Evolutionary conservation across 1,284 basidiomycete genomes (phyloP), one percentile per base, ranked within the genome.

Genomic region (Malassezia psittaci): DNA sequence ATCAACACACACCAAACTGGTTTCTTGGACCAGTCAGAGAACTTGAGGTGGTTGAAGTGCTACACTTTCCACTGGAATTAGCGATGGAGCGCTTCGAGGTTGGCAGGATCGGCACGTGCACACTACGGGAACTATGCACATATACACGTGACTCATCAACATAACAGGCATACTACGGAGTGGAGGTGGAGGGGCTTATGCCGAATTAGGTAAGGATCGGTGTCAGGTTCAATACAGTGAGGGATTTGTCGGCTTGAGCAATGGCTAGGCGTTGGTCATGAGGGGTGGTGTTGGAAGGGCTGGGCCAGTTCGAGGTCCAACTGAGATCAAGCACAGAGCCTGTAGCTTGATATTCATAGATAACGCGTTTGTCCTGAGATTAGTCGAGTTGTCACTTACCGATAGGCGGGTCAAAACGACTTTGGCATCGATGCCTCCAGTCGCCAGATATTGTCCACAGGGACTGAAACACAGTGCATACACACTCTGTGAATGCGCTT

Each of bases 341-440:
- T 4, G 48, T 53, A 2, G 48, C 63, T 2, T 45, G 46, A 37
- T 61, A 59, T 18, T 48, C 48, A 24, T 61, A 46, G 19, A 56
- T 34, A n/a, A 48, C 32, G 13, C 40, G 32, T 13, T 58, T 59
- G 33, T 59, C 61, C 33, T 44, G 44, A 12, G 34, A 47, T 48
- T 2, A 38, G 47, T 24, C 6, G 7, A 29, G n/a, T 13, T n/a
- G 37, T 6, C 8, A 58, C 60, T 38, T 38, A 58, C 62, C 40
- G 64, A 52, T 21, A 70, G 58, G 9, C 68, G 62, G 16, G 64
- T 63, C 32, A 74, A 60, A 36, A 64, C 34, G 16, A 70, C 64
- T 47, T 62, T 62, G 52, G 63, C 60, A 54, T 74, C 72, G 47
- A 71, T 68, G 10, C 69, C 68, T 10, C 72, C 72, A 1, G 72